A percentile compares a stretch with the other conserved stretches of the same genome.
phyloP scores from a whole-genome alignment of 164 flowering plant genomes.

The Stephania cephalantha region DNA sequence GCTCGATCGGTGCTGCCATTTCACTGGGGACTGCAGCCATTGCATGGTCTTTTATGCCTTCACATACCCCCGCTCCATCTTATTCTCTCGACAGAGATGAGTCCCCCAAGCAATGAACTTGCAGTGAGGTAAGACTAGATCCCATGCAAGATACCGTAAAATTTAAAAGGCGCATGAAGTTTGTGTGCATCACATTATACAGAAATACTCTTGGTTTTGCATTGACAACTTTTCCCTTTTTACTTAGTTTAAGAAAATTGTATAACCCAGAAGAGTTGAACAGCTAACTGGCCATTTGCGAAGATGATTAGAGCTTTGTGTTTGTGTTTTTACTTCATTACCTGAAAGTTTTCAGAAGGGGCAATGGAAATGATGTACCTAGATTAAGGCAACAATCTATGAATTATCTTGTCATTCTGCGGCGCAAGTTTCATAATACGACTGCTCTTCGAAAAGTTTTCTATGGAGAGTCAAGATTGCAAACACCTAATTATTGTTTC shows the following conservation, averaged over 20 bases:
- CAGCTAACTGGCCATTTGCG: too few relatives aligned
- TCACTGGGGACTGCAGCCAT: slow-evolving; percentile 55
- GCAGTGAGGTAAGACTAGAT: not conserved
- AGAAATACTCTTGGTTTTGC: not conserved
- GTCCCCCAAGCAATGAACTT: slow-evolving; percentile 6
- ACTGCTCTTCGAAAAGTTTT: too few relatives aligned
- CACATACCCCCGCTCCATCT: slow-evolving; percentile 19
- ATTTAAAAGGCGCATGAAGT: too few relatives aligned
- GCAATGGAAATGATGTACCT: too few relatives aligned
- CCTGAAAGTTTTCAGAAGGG: not conserved
- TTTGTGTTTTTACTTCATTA: not conserved
- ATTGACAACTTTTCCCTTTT: not conserved
- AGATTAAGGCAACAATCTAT: not conserved
- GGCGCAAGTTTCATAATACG: too few relatives aligned
- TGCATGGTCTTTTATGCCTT: slow-evolving; percentile 59
- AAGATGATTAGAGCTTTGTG: not conserved
- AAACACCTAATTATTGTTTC: too few relatives aligned
- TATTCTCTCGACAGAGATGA: slow-evolving; percentile 16
- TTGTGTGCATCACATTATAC: too few relatives aligned
- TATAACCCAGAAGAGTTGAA: too few relatives aligned
- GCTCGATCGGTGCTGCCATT: slow-evolving; percentile 50
- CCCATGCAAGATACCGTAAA: not conserved
- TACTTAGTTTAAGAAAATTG: not conserved
- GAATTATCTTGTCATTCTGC: not conserved
- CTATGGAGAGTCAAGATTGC: too few relatives aligned